A percentile compares a stretch with the other conserved stretches of the same genome.
Conservation (phyloP, 2,329 filamentous ascomycete species). For the Apiospora hydei region DNA sequence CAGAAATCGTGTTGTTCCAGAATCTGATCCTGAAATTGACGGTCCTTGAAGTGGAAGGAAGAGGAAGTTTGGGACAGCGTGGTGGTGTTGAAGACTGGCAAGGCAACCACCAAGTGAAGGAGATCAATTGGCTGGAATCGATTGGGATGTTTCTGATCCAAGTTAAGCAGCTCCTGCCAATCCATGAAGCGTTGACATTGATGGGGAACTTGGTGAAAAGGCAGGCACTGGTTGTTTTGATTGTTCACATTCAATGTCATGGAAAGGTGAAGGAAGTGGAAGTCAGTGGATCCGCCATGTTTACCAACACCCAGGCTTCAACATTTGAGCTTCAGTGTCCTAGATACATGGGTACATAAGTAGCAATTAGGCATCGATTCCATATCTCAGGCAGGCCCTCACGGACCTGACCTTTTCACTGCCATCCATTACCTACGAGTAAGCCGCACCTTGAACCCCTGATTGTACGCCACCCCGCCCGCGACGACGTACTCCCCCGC, state of each 20-base stretch:
- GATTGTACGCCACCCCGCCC: constrained; percentile 34
- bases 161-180: not conserved
- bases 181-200: not conserved
- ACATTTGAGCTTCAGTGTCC: not conserved
- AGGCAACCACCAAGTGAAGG: not conserved
- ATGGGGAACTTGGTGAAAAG: not conserved
- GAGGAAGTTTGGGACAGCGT: not conserved
- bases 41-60: not conserved
- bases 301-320: not conserved
- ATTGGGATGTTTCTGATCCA: not conserved
- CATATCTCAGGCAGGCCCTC: not conserved
- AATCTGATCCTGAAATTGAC: not conserved
- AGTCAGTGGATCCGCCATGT: not conserved
- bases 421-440: not conserved
- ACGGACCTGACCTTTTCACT: not conserved
- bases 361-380: not conserved
- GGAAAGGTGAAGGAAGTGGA: not conserved
- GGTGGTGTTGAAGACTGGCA: not conserved
- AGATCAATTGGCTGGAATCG: not conserved
- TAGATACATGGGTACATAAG: not conserved
- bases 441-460: constrained; percentile 25
- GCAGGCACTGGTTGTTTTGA: not conserved
- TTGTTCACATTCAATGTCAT: not conserved
- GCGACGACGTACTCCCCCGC: constrained; percentile 32
- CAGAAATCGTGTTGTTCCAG: no score